Evolutionary conservation across 228 moss, liverwort and hornwort genomes (phyloP), one percentile per base, ranked within the genome.

Genomic region (Sphagnum magellanicum): DNA sequence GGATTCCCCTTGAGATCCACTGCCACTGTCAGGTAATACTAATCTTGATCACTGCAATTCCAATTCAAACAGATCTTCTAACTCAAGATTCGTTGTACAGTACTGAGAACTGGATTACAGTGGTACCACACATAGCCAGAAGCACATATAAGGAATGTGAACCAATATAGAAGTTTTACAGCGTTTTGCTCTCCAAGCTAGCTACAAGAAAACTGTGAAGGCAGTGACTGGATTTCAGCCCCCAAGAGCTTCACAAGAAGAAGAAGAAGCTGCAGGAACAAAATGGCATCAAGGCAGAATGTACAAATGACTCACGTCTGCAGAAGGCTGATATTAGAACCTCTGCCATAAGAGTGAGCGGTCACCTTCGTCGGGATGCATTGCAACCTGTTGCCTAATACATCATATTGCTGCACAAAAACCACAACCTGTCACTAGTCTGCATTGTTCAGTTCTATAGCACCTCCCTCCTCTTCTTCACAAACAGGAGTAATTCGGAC

Each of bases 381-480:
- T 69, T 90, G 92, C 53, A 95, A 77, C 51, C 69, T 49, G 64
- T 82, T 89, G 50, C 95, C 95, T 66, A 81, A 75, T 15, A 83
- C 79, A 75, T 95, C 92, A 59, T 86, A 92, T 85, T 92, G 92
- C 94, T 95, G 94, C 82, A 79, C 51, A 70, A 46, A 50, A 51
- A 68, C 51, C 70, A 65, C 65, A 63, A 32, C 32, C 32, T 32
- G 32, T 32, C 32, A 32, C 32, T 32, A 32, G 32, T 32, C 32
- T 32, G 32, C 32, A 9, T 12, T 14, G 10, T 14, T 13, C 67
- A 8, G 12, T 10, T 9, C 10, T 5, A 69, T 10, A 10, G 59
- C 48, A 32, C 59, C 52, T 6, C 14, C 5, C 8, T 12, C 10
- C 17, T 59, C 6, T n/a, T 58, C 9, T 9, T 46, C 5, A 9